Conservation (phyloP, 306 rosid genomes). For the Malus sylvestris region DNA sequence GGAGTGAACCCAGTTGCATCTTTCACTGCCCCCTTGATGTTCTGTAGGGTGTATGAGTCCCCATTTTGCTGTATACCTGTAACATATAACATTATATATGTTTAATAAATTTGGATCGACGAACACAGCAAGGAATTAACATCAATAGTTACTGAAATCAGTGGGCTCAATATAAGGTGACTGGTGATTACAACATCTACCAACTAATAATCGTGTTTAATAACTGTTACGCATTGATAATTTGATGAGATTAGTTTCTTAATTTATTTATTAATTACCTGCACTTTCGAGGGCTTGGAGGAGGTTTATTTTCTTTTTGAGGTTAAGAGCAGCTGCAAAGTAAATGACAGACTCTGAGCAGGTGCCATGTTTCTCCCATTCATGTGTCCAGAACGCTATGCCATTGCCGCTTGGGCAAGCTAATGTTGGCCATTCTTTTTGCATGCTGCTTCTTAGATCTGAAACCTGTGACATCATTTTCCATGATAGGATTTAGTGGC, state of each 20-base stretch:
- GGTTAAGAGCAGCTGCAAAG: conserved; percentile 45
- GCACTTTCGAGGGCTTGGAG: conserved; percentile 48
- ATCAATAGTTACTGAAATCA: too few relatives aligned
- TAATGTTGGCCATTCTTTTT: conserved; percentile 57
- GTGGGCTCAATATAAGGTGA: too few relatives aligned
- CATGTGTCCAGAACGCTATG: conserved; percentile 51
- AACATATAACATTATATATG: too few relatives aligned
- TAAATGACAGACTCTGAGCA: conserved; percentile 66
- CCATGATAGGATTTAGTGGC: too few relatives aligned
- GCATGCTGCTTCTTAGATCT: conserved; percentile 28
- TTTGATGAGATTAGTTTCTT: not conserved
- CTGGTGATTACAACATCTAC: too few relatives aligned
- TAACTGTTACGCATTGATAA: too few relatives aligned
- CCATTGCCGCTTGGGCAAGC: conserved; percentile 68
- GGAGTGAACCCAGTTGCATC: conserved; percentile 22
- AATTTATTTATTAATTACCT: conserved; percentile 22
- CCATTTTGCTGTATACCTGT: conserved; percentile 39
- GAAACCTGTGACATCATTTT: conserved; percentile 13
- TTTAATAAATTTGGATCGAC: too few relatives aligned
- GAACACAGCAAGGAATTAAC: too few relatives aligned
- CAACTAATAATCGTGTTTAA: too few relatives aligned
- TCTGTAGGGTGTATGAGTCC: conserved; percentile 15
- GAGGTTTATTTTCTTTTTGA: conserved; percentile 37
- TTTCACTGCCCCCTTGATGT: conserved; percentile 24
- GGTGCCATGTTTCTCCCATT: conserved; percentile 80